These are phyloP conservation scores for Starmerella vitae DNA, from an alignment of 805 yeast species.

Conservation along the genomic window DNA sequence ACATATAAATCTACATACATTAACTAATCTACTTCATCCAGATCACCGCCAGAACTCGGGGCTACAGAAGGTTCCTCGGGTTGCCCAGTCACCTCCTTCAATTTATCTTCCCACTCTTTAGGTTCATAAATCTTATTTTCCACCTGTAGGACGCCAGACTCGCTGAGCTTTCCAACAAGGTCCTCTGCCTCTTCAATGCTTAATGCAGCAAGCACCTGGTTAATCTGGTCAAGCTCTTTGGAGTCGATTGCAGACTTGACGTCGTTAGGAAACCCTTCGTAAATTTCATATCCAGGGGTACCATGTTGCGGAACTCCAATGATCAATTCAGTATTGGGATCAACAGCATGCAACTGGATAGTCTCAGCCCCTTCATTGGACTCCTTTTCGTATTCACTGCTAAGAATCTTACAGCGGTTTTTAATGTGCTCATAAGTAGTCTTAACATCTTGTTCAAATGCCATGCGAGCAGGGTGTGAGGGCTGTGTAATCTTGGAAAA, in stretches of 20 bases:
- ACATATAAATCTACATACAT: too few relatives aligned
- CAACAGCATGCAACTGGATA: conserved; percentile 78
- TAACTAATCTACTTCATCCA: not conserved
- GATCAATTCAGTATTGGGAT: conserved; percentile 62
- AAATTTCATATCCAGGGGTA: conserved; percentile 27
- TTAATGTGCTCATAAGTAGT: conserved; percentile 65
- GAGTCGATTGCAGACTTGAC: conserved; percentile 71
- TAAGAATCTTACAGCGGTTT: conserved; percentile 55
- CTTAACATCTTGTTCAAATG: conserved; percentile 60
- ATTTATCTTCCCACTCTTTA: conserved; percentile 27
- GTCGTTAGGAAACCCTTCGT: conserved; percentile 44
- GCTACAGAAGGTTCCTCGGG: not conserved
- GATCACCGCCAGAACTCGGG: not conserved
- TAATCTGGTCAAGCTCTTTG: conserved; percentile 60
- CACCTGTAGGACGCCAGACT: conserved; percentile 72
- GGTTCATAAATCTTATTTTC: conserved; percentile 38
- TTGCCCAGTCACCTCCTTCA: conserved; percentile 14
- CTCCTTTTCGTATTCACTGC: conserved; percentile 28
- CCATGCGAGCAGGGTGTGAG: conserved; percentile 48
- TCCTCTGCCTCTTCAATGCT: conserved; percentile 67
- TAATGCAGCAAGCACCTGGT: conserved; percentile 63
- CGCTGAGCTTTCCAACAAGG: conserved; percentile 58
- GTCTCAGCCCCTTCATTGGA: conserved; percentile 54
- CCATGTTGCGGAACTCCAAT: conserved; percentile 44
- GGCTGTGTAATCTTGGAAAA: conserved; percentile 46